Base-by-base conservation (phyloP, 306 rosid genomes). In the Trifolium subterraneum region DNA sequence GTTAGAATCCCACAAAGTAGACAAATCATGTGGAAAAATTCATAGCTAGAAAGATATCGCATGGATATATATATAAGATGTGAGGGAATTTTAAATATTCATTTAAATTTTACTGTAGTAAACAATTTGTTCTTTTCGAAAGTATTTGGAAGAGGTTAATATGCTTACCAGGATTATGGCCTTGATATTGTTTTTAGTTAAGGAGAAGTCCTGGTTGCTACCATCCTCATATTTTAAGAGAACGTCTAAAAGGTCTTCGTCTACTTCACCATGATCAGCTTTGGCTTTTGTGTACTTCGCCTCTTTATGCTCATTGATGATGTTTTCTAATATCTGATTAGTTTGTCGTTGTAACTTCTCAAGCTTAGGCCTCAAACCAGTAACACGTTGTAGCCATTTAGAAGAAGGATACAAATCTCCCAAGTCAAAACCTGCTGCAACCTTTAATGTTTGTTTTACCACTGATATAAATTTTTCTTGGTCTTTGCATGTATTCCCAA, bases 401-500 rank as follows among this genome's bases (percentile, higher is more conserved):
- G 66, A 3, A 25, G 79, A 65, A 66, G 73, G 79, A 65, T 15
- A 65, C 79, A 75, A 52, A 25, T 75, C 79, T 38, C 66, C 73
- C 3, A 74, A 33, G 78, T 74, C 12, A 74, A 74, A 74, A 33
- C 78, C 78, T 1, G 7, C 65, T 0, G 74, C 71, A 14, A 29
- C 10, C 20, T 63, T 54, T 0, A 64, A 2, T 29, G 10, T 10
- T 15, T 48, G 23, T 62, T 62, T 50, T 5, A 52, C 0, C 1
- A 10, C 42, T 7, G 59, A 8, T 2, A 61, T 22, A n/a, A 83
- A 83, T 0, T 20, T 39, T 1, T 78, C 82, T 8, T 78, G 82
- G 13, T 72, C 82, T 39, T 64, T 64, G 64, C 47, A 44, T 31
- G 74, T 51, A 31, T 31, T 70, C 3, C 88, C 86, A 38, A 86